A percentile compares a stretch with the other conserved stretches of the same genome.
These are phyloP conservation scores for Marchantia paleacea DNA, from an alignment of 225 moss, liverwort and hornwort genomes.

Conservation along the genomic window DNA sequence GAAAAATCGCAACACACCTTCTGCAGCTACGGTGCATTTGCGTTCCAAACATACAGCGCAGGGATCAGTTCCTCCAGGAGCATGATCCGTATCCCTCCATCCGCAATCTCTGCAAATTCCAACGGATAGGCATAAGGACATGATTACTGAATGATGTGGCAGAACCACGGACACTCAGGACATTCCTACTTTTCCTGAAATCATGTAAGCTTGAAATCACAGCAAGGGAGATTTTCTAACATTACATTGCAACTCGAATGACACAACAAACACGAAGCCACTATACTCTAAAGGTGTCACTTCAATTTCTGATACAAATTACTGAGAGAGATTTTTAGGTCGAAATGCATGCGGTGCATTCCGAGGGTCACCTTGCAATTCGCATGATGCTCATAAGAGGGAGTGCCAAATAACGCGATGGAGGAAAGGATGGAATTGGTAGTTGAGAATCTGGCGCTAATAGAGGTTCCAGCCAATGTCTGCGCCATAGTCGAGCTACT, in stretches of 20 bases:
- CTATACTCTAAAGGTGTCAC: not conserved
- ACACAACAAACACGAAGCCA: not conserved
- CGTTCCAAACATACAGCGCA: conserved; percentile 95
- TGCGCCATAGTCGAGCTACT: conserved; percentile 92
- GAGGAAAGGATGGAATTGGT: conserved; percentile 57
- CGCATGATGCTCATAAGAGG: conserved; percentile 89
- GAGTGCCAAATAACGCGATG: conserved; percentile 89
- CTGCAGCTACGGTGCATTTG: conserved; percentile 84
- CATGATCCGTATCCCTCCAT: conserved; percentile 82
- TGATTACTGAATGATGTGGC: no score
- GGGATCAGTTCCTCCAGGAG: conserved; percentile 66
- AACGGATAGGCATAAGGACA: not conserved
- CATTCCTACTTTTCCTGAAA: no score
- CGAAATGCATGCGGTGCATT: not conserved
- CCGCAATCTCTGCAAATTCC: conserved; percentile 73
- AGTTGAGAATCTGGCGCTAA: conserved; percentile 64
- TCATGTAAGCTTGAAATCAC: not conserved
- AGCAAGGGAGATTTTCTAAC: not conserved
- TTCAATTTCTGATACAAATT: not conserved
- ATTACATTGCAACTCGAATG: not conserved
- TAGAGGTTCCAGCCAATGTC: conserved; percentile 91
- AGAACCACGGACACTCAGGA: no score
- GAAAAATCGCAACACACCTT: conserved; percentile 43
- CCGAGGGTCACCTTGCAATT: conserved; percentile 64
- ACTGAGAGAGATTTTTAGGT: not conserved